These are phyloP conservation scores for Globisporangium carolinianum DNA, from an alignment of 352 stramenopile species.

Conservation along the genomic window DNA sequence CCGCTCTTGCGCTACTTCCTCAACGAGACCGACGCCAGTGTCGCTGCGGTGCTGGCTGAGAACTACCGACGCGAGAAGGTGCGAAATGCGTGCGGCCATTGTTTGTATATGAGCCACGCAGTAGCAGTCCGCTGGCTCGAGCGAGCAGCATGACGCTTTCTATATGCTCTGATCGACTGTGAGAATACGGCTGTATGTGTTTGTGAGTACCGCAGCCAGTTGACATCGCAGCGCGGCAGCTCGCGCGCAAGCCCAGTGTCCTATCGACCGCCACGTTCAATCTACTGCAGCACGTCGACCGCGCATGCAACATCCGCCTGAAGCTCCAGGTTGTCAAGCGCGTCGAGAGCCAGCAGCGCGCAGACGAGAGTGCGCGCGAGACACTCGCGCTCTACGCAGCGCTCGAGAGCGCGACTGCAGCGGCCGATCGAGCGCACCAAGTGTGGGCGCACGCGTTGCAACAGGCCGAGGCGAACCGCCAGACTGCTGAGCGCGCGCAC, in stretches of 20 bases:
- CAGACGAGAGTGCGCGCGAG: constrained; percentile 5
- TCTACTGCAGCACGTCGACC: constrained; percentile 36
- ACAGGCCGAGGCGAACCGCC: constrained; percentile 28
- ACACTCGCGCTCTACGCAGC: constrained; percentile 25
- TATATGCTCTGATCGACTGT: too few species aligned
- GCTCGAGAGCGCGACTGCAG: constrained; percentile 18
- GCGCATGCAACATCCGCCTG: constrained; percentile 47
- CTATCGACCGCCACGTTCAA: constrained; percentile 25
- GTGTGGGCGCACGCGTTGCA: constrained; percentile 30
- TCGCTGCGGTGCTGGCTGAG: constrained; percentile 30
- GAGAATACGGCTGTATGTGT: neutral
- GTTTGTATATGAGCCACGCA: too few species aligned
- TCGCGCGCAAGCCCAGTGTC: constrained; percentile 21
- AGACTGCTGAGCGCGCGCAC: constrained; percentile 26
- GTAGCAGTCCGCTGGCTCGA: too few species aligned
- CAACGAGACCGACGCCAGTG: constrained; percentile 44
- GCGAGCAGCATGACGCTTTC: too few species aligned
- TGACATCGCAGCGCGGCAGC: constrained; percentile 41
- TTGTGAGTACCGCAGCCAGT: constrained; percentile 25
- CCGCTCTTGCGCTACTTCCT: constrained; percentile 51
- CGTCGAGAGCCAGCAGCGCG: constrained; percentile 15
- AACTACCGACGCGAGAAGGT: constrained; percentile 62
- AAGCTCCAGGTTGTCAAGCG: constrained; percentile 55
- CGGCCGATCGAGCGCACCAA: constrained; percentile 22
- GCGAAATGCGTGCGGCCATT: neutral